phyloP scores from a whole-genome alignment of 768 basidiomycete species.

The Leucosporidium creatinivorum region DNA sequence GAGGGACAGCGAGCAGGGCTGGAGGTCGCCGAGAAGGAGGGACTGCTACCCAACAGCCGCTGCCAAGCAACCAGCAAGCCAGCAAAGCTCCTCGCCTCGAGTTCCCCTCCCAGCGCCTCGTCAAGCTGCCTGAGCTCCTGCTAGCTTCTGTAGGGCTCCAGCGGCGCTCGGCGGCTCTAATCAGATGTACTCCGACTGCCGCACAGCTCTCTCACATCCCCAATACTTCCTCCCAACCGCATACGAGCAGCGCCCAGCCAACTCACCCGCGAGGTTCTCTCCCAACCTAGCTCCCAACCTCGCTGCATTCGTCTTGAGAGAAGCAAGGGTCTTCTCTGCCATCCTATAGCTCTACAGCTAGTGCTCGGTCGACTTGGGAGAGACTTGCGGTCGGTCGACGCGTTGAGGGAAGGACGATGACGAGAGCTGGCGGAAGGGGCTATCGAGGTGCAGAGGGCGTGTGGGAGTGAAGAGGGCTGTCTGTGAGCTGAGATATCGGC shows the following conservation, averaged over 20 bases:
- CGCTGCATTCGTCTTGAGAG: conserved; percentile 20
- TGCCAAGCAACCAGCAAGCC: no score
- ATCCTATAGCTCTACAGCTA: background rate
- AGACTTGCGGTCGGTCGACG: no score
- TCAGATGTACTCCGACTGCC: background rate
- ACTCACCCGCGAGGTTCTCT: conserved; percentile 31
- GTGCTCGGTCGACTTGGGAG: no score
- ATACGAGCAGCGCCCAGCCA: background rate
- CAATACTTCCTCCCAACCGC: background rate
- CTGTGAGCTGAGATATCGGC: no score
- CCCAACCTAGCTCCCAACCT: conserved; percentile 22
- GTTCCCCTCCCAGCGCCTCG: background rate
- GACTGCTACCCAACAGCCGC: no score
- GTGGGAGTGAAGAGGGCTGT: no score
- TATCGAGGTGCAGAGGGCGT: no score
- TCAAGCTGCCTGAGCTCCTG: background rate
- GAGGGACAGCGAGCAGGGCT: background rate
- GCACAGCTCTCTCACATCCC: background rate
- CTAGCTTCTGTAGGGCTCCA: background rate
- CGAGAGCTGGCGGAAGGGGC: no score
- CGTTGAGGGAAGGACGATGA: no score
- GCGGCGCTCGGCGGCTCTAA: background rate
- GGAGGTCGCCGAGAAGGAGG: background rate
- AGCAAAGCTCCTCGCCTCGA: background rate
- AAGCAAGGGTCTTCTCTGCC: conserved; percentile 23